A percentile compares a stretch with the other conserved stretches of the same genome.
Conservation (phyloP, 2,329 filamentous ascomycete species). For the Geosmithia putterillii region DNA sequence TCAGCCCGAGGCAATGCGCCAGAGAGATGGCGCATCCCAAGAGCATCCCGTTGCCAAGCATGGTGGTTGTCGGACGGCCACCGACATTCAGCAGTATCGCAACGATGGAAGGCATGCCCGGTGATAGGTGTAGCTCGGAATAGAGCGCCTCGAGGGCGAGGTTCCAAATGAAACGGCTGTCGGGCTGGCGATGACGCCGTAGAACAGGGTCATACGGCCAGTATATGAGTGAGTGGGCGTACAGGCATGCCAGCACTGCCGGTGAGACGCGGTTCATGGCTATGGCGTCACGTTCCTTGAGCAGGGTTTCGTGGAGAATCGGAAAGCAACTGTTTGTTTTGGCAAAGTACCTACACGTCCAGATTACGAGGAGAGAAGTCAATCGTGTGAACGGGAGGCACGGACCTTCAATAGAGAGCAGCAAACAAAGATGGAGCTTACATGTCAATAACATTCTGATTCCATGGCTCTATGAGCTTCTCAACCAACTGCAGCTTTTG, state of each 20-base stretch:
- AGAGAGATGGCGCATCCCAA: conserved; percentile 38
- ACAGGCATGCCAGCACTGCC: conserved; percentile 42
- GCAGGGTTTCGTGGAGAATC: conserved; percentile 41
- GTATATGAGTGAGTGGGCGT: conserved; percentile 44
- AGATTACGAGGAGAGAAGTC: background rate
- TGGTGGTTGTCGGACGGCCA: conserved; percentile 46
- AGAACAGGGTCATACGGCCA: conserved; percentile 38
- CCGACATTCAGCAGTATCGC: conserved; percentile 46
- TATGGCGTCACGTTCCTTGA: conserved; percentile 32
- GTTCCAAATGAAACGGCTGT: conserved; percentile 50
- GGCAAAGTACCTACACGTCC: conserved; percentile 38
- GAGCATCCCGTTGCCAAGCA: conserved; percentile 42
- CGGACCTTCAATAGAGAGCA: background rate
- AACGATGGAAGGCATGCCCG: conserved; percentile 44
- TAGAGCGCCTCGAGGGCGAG: conserved; percentile 47
- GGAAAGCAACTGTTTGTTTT: conserved; percentile 49
- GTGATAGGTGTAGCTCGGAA: conserved; percentile 44
- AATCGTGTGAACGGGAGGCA: background rate
- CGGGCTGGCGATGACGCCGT: conserved; percentile 34
- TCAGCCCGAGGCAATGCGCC: conserved; percentile 40
- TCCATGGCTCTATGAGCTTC: conserved; percentile 43
- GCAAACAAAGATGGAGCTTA: conserved; percentile 10
- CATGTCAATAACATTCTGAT: conserved; percentile 35
- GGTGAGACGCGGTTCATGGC: conserved; percentile 38
- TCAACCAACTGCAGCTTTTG: conserved; percentile 43